phyloP scores from a whole-genome alignment of 2,329 filamentous ascomycete species.

The Aspergillus sp. region DNA sequence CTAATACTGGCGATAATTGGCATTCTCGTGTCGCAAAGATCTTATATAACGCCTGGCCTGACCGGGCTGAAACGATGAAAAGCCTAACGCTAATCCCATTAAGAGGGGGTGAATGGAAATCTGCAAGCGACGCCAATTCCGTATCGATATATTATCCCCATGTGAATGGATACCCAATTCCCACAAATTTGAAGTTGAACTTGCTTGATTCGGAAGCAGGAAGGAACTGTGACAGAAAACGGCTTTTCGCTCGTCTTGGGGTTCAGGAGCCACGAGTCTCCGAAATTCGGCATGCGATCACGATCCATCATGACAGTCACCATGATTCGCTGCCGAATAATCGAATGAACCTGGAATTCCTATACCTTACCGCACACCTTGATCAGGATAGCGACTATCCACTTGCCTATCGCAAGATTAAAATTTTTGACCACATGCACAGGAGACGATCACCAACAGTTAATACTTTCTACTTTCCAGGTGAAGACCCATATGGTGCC shows the following conservation, averaged over 20 bases:
- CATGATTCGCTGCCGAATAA: background rate
- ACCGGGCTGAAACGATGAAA: background rate
- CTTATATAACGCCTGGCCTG: background rate
- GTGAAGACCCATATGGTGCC: constrained; percentile 2
- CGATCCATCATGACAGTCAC: background rate
- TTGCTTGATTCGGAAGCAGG: background rate
- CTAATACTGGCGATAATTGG: constrained; percentile 2
- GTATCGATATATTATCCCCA: background rate
- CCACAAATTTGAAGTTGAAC: background rate
- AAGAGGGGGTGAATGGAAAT: background rate
- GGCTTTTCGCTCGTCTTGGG: constrained; percentile 1
- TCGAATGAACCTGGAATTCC: background rate
- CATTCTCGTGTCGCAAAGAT: constrained; percentile 5
- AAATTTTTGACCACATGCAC: background rate
- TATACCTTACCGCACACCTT: constrained; percentile 7
- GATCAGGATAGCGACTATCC: background rate
- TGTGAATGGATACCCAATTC: background rate
- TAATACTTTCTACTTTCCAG: constrained; percentile 4
- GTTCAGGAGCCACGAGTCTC: background rate
- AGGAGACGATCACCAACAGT: background rate
- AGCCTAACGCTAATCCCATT: background rate
- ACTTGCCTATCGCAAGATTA: background rate
- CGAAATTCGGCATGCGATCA: background rate
- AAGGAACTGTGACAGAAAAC: background rate
- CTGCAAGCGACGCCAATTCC: background rate